Evolutionary conservation across 2,329 filamentous ascomycete genomes (phyloP).

Genomic region (Acrodontium crateriforme): DNA sequence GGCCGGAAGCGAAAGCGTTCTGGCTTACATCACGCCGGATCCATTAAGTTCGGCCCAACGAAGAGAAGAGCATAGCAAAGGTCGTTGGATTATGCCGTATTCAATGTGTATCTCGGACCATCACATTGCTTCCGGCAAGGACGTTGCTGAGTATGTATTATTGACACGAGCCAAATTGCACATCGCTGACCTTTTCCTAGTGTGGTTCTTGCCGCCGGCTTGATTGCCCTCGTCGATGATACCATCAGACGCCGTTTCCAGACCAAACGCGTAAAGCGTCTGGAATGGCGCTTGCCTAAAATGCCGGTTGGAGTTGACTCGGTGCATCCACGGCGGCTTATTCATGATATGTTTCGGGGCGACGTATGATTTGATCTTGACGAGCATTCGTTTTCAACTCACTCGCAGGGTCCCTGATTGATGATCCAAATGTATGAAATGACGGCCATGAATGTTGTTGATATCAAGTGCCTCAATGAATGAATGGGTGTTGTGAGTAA

Average conservation of each 20-base stretch:
- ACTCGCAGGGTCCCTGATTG: no score
- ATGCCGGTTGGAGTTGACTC: conserved; percentile 47
- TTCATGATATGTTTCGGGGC: conserved; percentile 50
- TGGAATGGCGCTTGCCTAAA: conserved; percentile 39
- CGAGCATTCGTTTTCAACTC: no score
- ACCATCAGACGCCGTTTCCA: conserved; percentile 72
- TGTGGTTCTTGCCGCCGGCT: conserved; percentile 77
- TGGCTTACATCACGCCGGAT: conserved; percentile 79
- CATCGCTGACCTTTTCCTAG: conserved; percentile 31
- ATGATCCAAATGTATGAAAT: no score
- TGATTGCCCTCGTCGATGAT: conserved; percentile 80
- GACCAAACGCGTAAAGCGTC: conserved; percentile 36
- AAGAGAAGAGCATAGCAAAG: conserved; percentile 57
- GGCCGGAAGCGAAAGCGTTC: conserved; percentile 46
- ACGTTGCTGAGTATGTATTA: conserved; percentile 69
- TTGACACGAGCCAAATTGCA: conserved; percentile 9
- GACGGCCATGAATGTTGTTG: no score
- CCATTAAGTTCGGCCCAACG: conserved; percentile 57
- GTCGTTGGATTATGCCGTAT: conserved; percentile 81
- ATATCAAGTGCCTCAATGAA: no score
- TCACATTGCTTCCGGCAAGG: conserved; percentile 49
- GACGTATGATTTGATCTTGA: no score
- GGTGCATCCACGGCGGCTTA: conserved; percentile 46
- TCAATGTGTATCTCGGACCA: conserved; percentile 81
- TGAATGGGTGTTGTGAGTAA: no score